Evolutionary conservation across 768 basidiomycete genomes (phyloP), one percentile per base, ranked within the genome.

Genomic region (Rhizopogon vesiculosus): DNA sequence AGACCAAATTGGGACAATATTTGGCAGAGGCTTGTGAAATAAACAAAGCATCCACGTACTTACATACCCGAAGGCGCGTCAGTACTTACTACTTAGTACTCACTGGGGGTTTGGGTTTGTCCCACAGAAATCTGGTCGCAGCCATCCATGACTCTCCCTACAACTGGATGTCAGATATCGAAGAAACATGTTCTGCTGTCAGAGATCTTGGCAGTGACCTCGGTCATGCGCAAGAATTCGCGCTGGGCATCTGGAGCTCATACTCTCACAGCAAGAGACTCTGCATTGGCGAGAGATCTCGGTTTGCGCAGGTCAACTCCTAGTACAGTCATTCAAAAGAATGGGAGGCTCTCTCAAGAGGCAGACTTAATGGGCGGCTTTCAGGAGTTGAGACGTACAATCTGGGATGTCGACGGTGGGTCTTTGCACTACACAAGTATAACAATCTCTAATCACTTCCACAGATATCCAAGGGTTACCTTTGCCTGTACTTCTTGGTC

Each of bases 221-320:
- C 91, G 2, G 81, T 85, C 18, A 98, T 99, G 95, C 90, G 96
- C 70, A 93, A 94, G 77, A 98, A 98, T 74, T 93, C 95, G 45
- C 84, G 97, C 43, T 98, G 96, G 96, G 89, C 95, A 16, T 84
- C 89, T 12, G 81, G 82, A 44, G 81, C 80, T 28, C 82, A 85
- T 64, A 81, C 81, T 25, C 77, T 83, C 63, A 77, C 79, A 42
- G 73, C 81, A 49, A 78, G 82, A 59, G 87, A 87, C 64, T 81
- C 85, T 18, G 80, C 83, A 2, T 73, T 93, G 41, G 88, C 88
- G 45, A 86, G 78, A 64, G 87, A 85, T 63, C 81, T 89, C 42
- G 90, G 90, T 29, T 79, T 91, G 44, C 78, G 88, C 49, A 79
- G 87, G 62, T 78, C 84, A 8, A 78, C 74, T 25, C 75, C 81